phyloP scores from a whole-genome alignment of 352 stramenopile species.

The Plasmopara muralis region DNA sequence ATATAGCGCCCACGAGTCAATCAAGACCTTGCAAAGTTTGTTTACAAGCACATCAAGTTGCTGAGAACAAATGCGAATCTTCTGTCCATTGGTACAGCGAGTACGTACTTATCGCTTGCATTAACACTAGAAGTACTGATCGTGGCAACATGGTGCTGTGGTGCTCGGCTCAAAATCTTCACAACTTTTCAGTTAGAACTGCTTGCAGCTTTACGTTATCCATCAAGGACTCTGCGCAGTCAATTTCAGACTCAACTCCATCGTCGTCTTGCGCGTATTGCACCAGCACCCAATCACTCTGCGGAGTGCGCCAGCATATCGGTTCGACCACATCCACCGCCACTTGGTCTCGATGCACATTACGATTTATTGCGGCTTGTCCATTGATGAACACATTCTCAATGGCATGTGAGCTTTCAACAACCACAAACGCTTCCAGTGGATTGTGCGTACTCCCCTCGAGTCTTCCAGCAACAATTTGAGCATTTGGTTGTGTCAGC shows the following conservation, averaged over 20 bases:
- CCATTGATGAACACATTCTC: constrained; percentile 70
- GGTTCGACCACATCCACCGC: constrained; percentile 89
- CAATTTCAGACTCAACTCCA: constrained; percentile 20
- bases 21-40: constrained; percentile 76
- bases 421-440: constrained; percentile 60
- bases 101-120: constrained; percentile 52
- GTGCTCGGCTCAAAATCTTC: constrained; percentile 72
- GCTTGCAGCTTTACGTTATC: constrained; percentile 4
- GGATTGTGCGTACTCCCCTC: constrained; percentile 69
- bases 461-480: constrained; percentile 43
- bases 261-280: constrained; percentile 62
- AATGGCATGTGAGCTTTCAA: constrained; percentile 33
- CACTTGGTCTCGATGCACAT: constrained; percentile 96
- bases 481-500: constrained; percentile 19
- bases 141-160: constrained; percentile 61
- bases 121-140: constrained; percentile 59
- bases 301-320: constrained; percentile 60
- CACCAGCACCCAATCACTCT: constrained; percentile 58
- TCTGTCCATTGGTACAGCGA: constrained; percentile 82
- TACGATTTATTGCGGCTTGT: constrained; percentile 91
- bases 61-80: constrained; percentile 74
- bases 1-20: constrained; percentile 71
- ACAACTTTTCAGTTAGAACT: constrained; percentile 81
- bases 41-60: constrained; percentile 64
- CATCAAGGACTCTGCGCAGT: constrained; percentile 14